Conservation (phyloP, 495 filamentous ascomycete species). For the Entonaema liquescens region DNA sequence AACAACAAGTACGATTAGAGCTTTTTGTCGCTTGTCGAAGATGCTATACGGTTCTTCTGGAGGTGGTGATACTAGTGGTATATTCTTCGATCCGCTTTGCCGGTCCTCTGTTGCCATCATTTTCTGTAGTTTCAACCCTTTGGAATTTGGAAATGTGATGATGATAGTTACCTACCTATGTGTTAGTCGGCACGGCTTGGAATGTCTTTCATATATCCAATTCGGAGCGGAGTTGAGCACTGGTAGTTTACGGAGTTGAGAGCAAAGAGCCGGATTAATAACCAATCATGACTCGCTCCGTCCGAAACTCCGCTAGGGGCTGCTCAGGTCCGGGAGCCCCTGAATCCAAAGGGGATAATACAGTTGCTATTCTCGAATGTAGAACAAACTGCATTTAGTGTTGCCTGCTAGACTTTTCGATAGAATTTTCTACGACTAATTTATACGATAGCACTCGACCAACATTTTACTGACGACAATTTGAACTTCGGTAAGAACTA, state of each 20-base stretch:
- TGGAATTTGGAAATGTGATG: no score
- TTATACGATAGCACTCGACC: not conserved
- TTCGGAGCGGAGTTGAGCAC: conserved; percentile 26
- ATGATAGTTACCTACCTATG: not conserved
- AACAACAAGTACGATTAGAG: conserved; percentile 56
- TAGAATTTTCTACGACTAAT: not conserved
- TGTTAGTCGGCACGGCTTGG: not conserved
- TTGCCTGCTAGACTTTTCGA: not conserved
- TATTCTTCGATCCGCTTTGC: not conserved
- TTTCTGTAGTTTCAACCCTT: not conserved
- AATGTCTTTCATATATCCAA: conserved; percentile 20
- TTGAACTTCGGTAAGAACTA: conserved; percentile 49
- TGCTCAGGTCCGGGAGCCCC: conserved; percentile 9
- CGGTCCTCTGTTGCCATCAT: conserved; percentile 12
- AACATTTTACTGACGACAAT: not conserved
- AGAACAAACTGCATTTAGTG: not conserved
- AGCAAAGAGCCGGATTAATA: not conserved
- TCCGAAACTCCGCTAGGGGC: not conserved
- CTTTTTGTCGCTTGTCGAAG: conserved; percentile 58
- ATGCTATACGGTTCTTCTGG: conserved; percentile 54
- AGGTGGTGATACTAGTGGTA: conserved; percentile 5
- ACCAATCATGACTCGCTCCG: not conserved
- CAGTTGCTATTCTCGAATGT: not conserved
- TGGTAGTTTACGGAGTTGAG: conserved; percentile 16
- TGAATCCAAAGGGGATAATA: not conserved